A percentile compares a stretch with the other conserved stretches of the same genome.
Conservation (phyloP, 2,329 filamentous ascomycete genomes). For the Alternaria sp. region DNA sequence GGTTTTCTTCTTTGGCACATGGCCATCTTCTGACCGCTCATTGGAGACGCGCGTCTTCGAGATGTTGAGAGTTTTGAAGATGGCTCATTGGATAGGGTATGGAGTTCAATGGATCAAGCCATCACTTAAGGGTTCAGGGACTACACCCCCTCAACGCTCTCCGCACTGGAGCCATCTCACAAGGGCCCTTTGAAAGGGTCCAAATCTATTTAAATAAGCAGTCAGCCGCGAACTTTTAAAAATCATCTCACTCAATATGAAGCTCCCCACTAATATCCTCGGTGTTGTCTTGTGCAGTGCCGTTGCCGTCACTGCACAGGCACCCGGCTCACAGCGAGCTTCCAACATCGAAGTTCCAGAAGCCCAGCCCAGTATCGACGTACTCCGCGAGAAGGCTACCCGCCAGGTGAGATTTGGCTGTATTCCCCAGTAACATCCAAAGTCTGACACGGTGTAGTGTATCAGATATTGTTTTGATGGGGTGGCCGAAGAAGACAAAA, state of each 20-base stretch:
- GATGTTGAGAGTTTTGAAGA: not conserved
- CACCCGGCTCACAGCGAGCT: not conserved
- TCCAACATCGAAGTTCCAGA: not conserved
- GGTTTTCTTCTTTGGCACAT: not conserved
- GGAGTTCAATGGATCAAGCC: not conserved
- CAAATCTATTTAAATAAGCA: not conserved
- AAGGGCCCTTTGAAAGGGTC: fast-evolving
- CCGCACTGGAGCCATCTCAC: not conserved
- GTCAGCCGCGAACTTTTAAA: not conserved
- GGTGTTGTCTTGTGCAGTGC: not conserved
- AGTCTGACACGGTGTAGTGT: too few relatives aligned
- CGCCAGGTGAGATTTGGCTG: too few relatives aligned
- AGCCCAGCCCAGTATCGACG: not conserved
- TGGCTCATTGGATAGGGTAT: not conserved
- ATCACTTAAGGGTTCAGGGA: not conserved
- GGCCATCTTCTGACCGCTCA: not conserved
- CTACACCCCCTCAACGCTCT: fast-evolving
- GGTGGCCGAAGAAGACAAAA: too few relatives aligned
- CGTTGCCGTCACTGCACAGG: not conserved
- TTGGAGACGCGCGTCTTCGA: not conserved
- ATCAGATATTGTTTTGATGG: too few relatives aligned
- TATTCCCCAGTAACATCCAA: too few relatives aligned
- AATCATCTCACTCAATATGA: not conserved
- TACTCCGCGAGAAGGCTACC: too few relatives aligned
- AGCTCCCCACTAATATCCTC: not conserved